Evolutionary conservation across 2,329 filamentous ascomycete species (phyloP).

Genomic region (Xylaria sp.): DNA sequence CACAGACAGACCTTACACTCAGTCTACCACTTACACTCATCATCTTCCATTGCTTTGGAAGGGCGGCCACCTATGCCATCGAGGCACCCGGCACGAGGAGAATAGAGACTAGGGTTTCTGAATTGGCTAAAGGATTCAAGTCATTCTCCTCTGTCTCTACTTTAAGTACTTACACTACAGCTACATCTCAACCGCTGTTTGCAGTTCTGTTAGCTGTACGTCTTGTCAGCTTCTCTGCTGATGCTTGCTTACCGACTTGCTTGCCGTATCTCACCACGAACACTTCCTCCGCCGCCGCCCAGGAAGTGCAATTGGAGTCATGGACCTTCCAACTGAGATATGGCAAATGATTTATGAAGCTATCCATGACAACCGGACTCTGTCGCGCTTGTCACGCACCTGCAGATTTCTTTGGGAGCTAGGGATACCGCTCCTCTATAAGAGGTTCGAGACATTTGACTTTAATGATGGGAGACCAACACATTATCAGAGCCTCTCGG

Average conservation of each 20-base stretch:
- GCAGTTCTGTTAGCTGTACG: not conserved
- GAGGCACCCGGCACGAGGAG: not conserved
- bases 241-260: not conserved
- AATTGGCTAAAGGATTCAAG: not conserved
- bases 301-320: slow-evolving; percentile 10
- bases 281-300: not conserved
- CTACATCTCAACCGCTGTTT: slow-evolving; percentile 2
- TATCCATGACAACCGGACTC: slow-evolving; percentile 35
- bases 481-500: slow-evolving; percentile 38
- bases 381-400: slow-evolving; percentile 37
- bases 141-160: not conserved
- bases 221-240: slow-evolving; percentile 3
- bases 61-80: slow-evolving; percentile 18
- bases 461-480: slow-evolving; percentile 16
- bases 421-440: slow-evolving; percentile 39
- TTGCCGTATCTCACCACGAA: slow-evolving; percentile 5
- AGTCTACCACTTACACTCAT: not conserved
- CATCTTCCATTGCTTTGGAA: not conserved
- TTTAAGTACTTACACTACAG: not conserved
- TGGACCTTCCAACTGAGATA: slow-evolving; percentile 41
- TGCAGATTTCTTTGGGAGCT: slow-evolving; percentile 39
- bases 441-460: slow-evolving; percentile 37
- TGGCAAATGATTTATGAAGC: slow-evolving; percentile 39
- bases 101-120: not conserved
- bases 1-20: not conserved